Percentiles rank a stretch among this genome's conserved stretches.
Evolutionary conservation across 1,284 basidiomycete genomes (phyloP).

Genomic region (Melampsora larici-populina): DNA sequence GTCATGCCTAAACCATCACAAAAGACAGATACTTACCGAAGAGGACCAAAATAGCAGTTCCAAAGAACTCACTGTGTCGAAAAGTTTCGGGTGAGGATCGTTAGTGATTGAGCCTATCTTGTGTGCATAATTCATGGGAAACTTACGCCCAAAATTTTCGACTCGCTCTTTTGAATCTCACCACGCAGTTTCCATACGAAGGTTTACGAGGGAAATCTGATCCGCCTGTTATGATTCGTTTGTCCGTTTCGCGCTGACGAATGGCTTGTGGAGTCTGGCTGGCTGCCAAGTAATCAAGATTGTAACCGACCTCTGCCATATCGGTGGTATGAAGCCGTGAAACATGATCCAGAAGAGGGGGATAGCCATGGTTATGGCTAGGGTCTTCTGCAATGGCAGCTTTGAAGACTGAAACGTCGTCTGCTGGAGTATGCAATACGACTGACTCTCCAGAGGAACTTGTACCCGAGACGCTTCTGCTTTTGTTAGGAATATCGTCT

Average conservation of each 20-base stretch:
- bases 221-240: background rate
- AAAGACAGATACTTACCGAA: constrained; percentile 22
- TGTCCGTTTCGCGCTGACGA: constrained; percentile 15
- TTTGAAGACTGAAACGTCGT: background rate
- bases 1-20: too few relatives aligned
- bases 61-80: constrained; percentile 33
- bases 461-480: constrained; percentile 8
- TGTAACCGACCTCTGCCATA: constrained; percentile 23
- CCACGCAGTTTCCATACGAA: background rate
- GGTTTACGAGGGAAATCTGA: background rate
- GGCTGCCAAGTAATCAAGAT: constrained; percentile 11
- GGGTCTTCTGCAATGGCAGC: background rate
- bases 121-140: background rate
- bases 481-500: background rate
- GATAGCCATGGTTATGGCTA: background rate
- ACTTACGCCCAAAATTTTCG: constrained; percentile 43
- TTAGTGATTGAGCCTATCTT: background rate
- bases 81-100: background rate
- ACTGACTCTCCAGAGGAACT: constrained; percentile 32
- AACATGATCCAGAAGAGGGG: background rate
- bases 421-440: constrained; percentile 24
- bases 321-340: constrained; percentile 1
- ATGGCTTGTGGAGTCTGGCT: background rate
- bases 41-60: constrained; percentile 33
- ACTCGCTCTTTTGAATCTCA: constrained; percentile 33